phyloP scores from a whole-genome alignment of 805 yeast genomes.

The Groenewaldozyma tartarivorans region DNA sequence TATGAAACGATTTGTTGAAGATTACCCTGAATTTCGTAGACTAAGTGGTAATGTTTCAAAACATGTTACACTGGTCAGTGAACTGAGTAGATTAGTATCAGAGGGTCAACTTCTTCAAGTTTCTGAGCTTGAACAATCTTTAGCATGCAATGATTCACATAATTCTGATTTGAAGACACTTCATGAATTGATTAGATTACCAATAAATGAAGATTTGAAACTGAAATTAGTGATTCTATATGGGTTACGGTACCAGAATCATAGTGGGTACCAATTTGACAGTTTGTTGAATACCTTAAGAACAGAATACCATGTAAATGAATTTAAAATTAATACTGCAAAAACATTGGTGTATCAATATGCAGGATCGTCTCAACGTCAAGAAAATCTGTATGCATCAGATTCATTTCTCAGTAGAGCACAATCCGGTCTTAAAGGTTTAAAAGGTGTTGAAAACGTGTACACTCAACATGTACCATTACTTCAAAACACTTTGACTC shows the following conservation, averaged over 20 bases:
- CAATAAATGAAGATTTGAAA: conserved; percentile 44
- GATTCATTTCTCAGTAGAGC: conserved; percentile 33
- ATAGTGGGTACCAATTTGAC: conserved; percentile 33
- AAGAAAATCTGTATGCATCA: conserved; percentile 31
- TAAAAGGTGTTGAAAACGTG: conserved; percentile 40
- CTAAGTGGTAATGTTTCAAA: conserved; percentile 81
- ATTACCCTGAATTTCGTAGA: conserved; percentile 88
- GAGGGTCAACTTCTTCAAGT: conserved; percentile 64
- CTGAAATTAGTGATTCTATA: conserved; percentile 66
- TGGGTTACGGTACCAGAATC: conserved; percentile 57
- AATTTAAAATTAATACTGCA: conserved; percentile 32
- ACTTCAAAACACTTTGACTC: conserved; percentile 39
- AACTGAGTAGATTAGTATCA: conserved; percentile 67
- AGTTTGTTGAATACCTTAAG: conserved; percentile 16
- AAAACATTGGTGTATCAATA: conserved; percentile 35
- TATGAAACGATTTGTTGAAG: conserved; percentile 82
- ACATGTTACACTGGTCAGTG: conserved; percentile 84
- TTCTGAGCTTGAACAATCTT: conserved; percentile 81
- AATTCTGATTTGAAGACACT: conserved; percentile 47
- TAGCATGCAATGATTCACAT: conserved; percentile 59
- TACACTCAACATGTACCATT: conserved; percentile 90
- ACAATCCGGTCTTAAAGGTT: conserved; percentile 34
- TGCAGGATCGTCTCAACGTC: conserved; percentile 37
- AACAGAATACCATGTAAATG: background rate
- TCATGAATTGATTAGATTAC: conserved; percentile 40